These are phyloP conservation scores for Setomelanomma holmii DNA, from an alignment of 2,329 filamentous ascomycete genomes.

Conservation along the genomic window DNA sequence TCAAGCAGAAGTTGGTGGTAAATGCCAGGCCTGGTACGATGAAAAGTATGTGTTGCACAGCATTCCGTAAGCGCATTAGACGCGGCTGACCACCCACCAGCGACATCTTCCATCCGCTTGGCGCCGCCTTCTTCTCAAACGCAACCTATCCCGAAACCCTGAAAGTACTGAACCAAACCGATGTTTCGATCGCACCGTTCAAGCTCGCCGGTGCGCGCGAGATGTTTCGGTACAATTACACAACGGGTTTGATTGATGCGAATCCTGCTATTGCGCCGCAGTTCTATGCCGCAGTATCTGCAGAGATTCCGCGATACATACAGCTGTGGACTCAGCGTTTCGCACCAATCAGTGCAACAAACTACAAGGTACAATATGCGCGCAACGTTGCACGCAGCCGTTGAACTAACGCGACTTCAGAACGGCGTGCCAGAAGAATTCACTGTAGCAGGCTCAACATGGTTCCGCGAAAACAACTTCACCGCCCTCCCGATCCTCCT, in stretches of 20 bases:
- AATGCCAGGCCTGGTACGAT: conserved; percentile 49
- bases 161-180: conserved; percentile 42
- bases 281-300: conserved; percentile 31
- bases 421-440: conserved; percentile 46
- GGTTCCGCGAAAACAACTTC: conserved; percentile 47
- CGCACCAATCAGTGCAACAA: conserved; percentile 38
- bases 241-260: conserved; percentile 33
- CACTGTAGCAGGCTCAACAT: conserved; percentile 43
- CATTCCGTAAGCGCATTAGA: conserved; percentile 22
- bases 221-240: conserved; percentile 45
- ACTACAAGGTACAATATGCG: conserved; percentile 42
- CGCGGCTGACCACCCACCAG: conserved; percentile 47
- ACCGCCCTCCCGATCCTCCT: conserved; percentile 43
- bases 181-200: conserved; percentile 41
- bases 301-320: conserved; percentile 46
- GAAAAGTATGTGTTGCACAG: conserved; percentile 44
- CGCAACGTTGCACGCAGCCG: conserved; percentile 12
- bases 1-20: conserved; percentile 45
- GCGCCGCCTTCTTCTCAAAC: conserved; percentile 50
- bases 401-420: conserved; percentile 32
- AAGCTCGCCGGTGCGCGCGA: conserved; percentile 41
- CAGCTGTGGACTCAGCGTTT: conserved; percentile 43
- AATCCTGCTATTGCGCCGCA: conserved; percentile 29
- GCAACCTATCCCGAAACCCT: conserved; percentile 44
- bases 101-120: conserved; percentile 49